Evolutionary conservation across 2,329 filamentous ascomycete species (phyloP).

Genomic region (Trichoderma atrobrunneum): DNA sequence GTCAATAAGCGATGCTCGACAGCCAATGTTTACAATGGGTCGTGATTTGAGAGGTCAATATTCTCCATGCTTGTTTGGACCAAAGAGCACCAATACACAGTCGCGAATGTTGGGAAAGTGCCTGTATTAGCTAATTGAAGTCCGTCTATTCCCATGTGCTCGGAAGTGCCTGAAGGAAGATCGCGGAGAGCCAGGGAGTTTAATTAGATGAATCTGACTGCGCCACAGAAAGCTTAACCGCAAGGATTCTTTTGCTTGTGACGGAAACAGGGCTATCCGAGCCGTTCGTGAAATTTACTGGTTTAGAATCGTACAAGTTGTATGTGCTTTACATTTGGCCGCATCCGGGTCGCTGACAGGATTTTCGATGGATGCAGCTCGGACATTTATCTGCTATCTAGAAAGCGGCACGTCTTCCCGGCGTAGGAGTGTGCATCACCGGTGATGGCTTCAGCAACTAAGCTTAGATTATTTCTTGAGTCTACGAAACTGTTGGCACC

Average conservation of each 20-base stretch:
- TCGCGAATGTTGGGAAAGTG: neutral
- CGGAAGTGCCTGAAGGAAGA: neutral
- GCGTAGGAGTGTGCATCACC: neutral
- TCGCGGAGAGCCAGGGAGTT: neutral
- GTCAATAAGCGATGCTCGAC: neutral
- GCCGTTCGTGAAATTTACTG: neutral
- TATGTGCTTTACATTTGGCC: neutral
- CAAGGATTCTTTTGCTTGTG: neutral
- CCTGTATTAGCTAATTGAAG: neutral
- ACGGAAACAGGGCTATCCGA: neutral
- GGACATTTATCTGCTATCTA: neutral
- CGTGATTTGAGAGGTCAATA: neutral
- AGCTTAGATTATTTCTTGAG: neutral
- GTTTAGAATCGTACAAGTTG: neutral
- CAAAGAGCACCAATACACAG: neutral
- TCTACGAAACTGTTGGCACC: neutral
- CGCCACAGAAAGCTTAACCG: slow-evolving; percentile 6
- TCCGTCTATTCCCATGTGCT: neutral
- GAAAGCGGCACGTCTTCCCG: neutral
- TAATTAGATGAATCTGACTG: neutral
- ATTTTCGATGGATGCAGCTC: neutral
- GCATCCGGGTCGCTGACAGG: neutral
- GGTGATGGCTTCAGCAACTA: neutral
- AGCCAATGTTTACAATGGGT: neutral
- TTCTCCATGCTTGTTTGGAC: neutral